phyloP scores from a whole-genome alignment of 129 eudicot species.

The Flaveria sonorensis region DNA sequence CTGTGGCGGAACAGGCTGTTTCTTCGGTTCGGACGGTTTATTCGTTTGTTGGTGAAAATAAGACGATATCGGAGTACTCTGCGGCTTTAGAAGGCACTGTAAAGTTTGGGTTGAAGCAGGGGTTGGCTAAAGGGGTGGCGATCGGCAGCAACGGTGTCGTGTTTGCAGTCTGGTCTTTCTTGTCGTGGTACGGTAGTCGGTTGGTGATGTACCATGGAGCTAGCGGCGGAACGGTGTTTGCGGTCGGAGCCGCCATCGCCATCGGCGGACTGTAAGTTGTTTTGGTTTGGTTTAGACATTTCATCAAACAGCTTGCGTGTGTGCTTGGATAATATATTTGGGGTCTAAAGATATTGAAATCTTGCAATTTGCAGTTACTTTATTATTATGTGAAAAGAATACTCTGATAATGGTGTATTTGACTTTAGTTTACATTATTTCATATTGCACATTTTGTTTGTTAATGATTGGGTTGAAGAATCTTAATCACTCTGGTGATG shows the following conservation, averaged over 20 bases:
- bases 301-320: slow-evolving; percentile 18
- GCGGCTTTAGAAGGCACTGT: slow-evolving; percentile 59
- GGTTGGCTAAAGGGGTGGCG: slow-evolving; percentile 58
- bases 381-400: slow-evolving; percentile 18
- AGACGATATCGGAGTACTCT: slow-evolving; percentile 46
- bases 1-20: slow-evolving; percentile 52
- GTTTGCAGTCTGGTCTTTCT: slow-evolving; percentile 48
- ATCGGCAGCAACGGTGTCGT: slow-evolving; percentile 57
- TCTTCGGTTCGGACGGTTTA: slow-evolving; percentile 59
- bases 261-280: slow-evolving; percentile 54
- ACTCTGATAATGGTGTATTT: slow-evolving; percentile 21
- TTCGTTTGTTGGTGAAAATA: slow-evolving; percentile 57
- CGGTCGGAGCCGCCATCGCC: slow-evolving; percentile 52
- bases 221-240: slow-evolving; percentile 59
- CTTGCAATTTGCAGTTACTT: slow-evolving; percentile 10
- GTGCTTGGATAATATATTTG: neutral
- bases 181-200: slow-evolving; percentile 53
- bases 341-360: neutral
- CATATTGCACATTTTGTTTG: slow-evolving; percentile 19
- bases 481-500: slow-evolving; percentile 14
- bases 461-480: slow-evolving; percentile 22
- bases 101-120: slow-evolving; percentile 48
- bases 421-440: slow-evolving; percentile 18
- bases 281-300: neutral
- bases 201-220: slow-evolving; percentile 61